Conservation (phyloP, 352 stramenopile genomes). For the Phytophthora idaei region DNA sequence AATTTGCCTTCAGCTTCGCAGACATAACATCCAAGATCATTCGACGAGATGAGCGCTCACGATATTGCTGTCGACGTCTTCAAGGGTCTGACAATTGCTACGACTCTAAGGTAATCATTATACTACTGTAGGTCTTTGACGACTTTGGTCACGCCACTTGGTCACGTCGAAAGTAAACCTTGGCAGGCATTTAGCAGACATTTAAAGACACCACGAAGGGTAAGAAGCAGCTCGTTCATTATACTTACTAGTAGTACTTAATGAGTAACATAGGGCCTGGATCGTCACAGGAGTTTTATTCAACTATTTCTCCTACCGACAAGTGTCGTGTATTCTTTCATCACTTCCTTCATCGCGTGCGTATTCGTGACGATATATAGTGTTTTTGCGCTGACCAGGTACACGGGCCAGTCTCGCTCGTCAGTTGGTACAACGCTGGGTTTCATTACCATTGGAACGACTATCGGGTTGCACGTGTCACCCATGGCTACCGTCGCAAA, state of each 20-base stretch:
- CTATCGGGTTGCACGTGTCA: slow-evolving; percentile 55
- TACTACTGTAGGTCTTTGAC: no score
- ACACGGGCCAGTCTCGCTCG: slow-evolving; percentile 29
- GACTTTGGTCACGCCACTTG: slow-evolving; percentile 26
- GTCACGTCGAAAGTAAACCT: no score
- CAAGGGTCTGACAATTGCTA: slow-evolving; percentile 36
- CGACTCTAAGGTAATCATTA: slow-evolving; percentile 18
- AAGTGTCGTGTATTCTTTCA: slow-evolving; percentile 19
- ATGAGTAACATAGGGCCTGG: slow-evolving; percentile 2
- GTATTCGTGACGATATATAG: slow-evolving; percentile 43
- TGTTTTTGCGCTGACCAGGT: slow-evolving; percentile 36
- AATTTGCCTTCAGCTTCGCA: no score
- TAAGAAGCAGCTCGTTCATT: no score
- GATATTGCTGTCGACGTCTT: slow-evolving; percentile 23
- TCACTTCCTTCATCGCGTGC: slow-evolving; percentile 22
- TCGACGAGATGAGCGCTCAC: slow-evolving; percentile 7
- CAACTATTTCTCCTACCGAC: slow-evolving; percentile 40
- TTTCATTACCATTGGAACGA: slow-evolving; percentile 56
- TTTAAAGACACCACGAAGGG: no score
- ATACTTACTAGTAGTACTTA: no score
- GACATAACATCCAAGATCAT: no score
- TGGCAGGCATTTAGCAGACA: no score
- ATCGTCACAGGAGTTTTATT: slow-evolving; percentile 35
- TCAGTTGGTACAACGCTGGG: slow-evolving; percentile 46
- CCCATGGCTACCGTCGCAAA: slow-evolving; percentile 56